Evolutionary conservation across 257 asterid species (phyloP).

Genomic region (Petunia secreta): DNA sequence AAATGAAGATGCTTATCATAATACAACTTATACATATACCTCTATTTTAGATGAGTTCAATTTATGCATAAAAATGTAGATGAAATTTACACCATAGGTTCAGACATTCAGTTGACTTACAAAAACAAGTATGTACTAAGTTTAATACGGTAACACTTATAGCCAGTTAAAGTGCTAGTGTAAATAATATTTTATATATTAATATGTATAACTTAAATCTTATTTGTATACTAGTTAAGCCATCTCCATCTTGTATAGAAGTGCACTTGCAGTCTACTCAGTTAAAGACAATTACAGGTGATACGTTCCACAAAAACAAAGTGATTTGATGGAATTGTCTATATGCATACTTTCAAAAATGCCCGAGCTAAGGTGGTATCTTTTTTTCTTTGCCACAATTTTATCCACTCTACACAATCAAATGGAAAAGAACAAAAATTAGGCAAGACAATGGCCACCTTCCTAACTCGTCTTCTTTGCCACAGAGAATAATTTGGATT

Average conservation of each 20-base stretch:
- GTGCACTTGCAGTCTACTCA: constrained; percentile 6
- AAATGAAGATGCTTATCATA: too few relatives aligned
- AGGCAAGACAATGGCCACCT: constrained; percentile 28
- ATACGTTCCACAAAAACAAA: constrained; percentile 4
- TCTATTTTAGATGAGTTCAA: too few relatives aligned
- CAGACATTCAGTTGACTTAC: too few relatives aligned
- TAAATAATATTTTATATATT: too few relatives aligned
- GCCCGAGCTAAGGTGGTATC: background rate
- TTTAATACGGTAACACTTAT: too few relatives aligned
- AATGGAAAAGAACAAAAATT: constrained; percentile 26
- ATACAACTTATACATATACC: too few relatives aligned
- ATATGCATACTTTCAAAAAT: background rate
- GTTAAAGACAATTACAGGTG: background rate
- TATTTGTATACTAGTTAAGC: background rate
- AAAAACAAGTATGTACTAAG: too few relatives aligned
- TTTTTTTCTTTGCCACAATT: constrained; percentile 15
- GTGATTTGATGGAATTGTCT: constrained; percentile 19
- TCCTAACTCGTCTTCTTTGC: constrained; percentile 26
- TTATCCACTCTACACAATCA: constrained; percentile 15
- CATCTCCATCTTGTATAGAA: background rate
- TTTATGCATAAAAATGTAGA: too few relatives aligned
- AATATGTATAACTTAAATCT: too few relatives aligned
- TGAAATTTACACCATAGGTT: too few relatives aligned
- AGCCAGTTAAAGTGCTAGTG: too few relatives aligned
- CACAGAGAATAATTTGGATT: background rate